Evolutionary conservation across 192 early-diverging fungal genomes (phyloP).

Genomic region (Irineochytrium annulatum): DNA sequence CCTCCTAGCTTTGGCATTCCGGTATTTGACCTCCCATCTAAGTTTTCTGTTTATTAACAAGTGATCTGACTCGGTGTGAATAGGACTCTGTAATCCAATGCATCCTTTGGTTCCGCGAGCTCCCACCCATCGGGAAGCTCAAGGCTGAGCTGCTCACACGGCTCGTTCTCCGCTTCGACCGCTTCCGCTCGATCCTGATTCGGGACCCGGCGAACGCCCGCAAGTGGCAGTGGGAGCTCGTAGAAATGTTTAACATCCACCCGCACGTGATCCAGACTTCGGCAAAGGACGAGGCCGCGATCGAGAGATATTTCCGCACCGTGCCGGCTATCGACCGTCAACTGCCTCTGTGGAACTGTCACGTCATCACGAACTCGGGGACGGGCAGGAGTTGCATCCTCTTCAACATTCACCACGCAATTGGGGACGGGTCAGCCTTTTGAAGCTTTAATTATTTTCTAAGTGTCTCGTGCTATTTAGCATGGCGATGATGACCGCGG

Average conservation of each 20-base stretch:
- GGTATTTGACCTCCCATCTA: not conserved
- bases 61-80: too few relatives aligned
- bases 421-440: not conserved
- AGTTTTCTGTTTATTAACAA: not conserved
- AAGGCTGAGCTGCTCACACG: not conserved
- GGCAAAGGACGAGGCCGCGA: not conserved
- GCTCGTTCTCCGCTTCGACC: not conserved
- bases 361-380: not conserved
- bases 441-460: not conserved
- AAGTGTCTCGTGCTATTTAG: too few relatives aligned
- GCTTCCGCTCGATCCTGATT: not conserved
- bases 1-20: not conserved
- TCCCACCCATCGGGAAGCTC: not conserved
- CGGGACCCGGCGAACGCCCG: not conserved
- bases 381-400: not conserved
- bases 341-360: not conserved
- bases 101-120: not conserved
- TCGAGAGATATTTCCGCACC: not conserved
- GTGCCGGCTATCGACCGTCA: too few relatives aligned
- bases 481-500: not conserved
- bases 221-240: not conserved
- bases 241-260: slow-evolving; percentile 1
- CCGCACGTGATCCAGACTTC: not conserved
- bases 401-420: not conserved
- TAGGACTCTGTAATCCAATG: not conserved